Conservation (phyloP, 306 rosid species). For the Sindora glabra region DNA sequence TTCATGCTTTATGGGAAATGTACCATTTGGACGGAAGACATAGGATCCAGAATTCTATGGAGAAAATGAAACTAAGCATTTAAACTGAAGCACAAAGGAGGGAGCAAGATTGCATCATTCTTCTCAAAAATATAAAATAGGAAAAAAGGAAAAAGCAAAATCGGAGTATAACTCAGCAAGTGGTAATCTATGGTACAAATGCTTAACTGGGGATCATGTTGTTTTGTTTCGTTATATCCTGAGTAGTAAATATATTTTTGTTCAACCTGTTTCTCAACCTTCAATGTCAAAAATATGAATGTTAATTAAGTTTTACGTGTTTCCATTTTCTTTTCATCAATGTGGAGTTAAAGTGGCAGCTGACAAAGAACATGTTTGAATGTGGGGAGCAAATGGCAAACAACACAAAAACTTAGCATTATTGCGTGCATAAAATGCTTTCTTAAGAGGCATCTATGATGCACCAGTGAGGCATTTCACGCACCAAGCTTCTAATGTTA, state of each 20-base stretch:
- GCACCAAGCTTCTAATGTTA: slow-evolving; percentile 46
- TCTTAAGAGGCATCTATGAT: slow-evolving; percentile 10
- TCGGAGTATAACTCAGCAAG: too few relatives aligned
- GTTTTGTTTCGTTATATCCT: slow-evolving; percentile 34
- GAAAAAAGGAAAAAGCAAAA: too few relatives aligned
- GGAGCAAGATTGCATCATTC: slow-evolving; percentile 13
- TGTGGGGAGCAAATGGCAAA: too few relatives aligned
- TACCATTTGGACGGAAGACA: slow-evolving; percentile 50
- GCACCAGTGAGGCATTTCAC: slow-evolving; percentile 15
- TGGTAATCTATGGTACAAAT: background rate
- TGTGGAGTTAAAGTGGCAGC: background rate
- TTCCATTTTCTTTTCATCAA: background rate
- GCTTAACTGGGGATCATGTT: slow-evolving; percentile 35
- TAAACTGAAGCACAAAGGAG: background rate
- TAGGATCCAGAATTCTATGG: slow-evolving; percentile 50
- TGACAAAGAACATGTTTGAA: background rate
- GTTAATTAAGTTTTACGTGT: background rate
- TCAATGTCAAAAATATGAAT: slow-evolving; percentile 24
- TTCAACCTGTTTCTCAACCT: slow-evolving; percentile 39
- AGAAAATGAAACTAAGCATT: slow-evolving; percentile 13
- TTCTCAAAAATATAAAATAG: too few relatives aligned
- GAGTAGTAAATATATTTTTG: slow-evolving; percentile 43
- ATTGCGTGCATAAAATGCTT: too few relatives aligned
- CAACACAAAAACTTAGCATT: background rate
- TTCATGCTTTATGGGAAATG: slow-evolving; percentile 28